These are phyloP conservation scores for Astraeus odoratus DNA, from an alignment of 768 basidiomycete species.

Conservation along the genomic window DNA sequence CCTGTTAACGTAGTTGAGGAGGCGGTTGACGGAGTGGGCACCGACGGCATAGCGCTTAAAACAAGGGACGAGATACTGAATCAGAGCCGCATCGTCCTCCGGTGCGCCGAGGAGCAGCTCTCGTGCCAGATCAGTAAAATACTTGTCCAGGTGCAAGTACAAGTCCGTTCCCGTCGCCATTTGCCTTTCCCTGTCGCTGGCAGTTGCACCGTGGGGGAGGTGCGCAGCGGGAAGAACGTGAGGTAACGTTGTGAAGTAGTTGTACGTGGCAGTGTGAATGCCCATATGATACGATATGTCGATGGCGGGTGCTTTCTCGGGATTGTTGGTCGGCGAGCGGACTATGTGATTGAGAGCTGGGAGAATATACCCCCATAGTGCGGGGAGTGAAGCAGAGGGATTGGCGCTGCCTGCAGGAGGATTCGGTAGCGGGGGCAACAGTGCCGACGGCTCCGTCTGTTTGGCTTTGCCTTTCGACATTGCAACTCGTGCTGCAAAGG, in stretches of 20 bases:
- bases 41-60: conserved; percentile 68
- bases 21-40: conserved; percentile 59
- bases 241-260: conserved; percentile 63
- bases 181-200: conserved; percentile 21
- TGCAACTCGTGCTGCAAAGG: background rate
- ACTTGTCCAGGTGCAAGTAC: conserved; percentile 68
- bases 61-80: conserved; percentile 64
- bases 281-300: conserved; percentile 69
- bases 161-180: conserved; percentile 56
- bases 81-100: conserved; percentile 55
- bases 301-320: conserved; percentile 59
- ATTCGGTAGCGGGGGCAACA: conserved; percentile 38
- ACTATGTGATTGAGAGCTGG: conserved; percentile 76
- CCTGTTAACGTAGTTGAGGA: conserved; percentile 65
- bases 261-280: conserved; percentile 77
- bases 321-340: conserved; percentile 55
- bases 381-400: conserved; percentile 63
- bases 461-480: conserved; percentile 30
- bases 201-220: conserved; percentile 12
- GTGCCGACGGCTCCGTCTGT: conserved; percentile 14
- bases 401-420: conserved; percentile 61
- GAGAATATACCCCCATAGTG: conserved; percentile 69
- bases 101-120: conserved; percentile 60
- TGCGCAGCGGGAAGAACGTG: conserved; percentile 34
- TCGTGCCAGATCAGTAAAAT: conserved; percentile 53